Percentiles rank a stretch among this genome's conserved stretches.
Conservation (phyloP, 2,329 filamentous ascomycete species). For the Penicillium sp. region DNA sequence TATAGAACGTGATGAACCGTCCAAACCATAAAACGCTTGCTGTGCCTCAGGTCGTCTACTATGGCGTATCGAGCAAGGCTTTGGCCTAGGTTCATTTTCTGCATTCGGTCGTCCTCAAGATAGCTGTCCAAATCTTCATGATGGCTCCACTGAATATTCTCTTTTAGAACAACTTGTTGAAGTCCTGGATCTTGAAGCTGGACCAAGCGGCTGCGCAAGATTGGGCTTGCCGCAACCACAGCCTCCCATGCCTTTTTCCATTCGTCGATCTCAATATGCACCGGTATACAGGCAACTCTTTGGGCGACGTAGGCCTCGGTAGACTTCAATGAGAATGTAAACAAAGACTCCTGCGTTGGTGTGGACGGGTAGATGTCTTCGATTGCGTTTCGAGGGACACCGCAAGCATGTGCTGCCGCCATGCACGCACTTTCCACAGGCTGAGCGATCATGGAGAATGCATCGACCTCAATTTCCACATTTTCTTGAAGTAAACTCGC, state of each 20-base stretch:
- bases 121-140: constrained; percentile 21
- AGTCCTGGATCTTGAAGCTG: constrained; percentile 31
- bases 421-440: constrained; percentile 26
- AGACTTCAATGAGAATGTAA: constrained; percentile 42
- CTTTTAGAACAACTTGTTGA: constrained; percentile 34
- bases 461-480: constrained; percentile 18
- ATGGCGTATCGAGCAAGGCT: constrained; percentile 34
- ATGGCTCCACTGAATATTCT: constrained; percentile 28
- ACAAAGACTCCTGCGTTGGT: constrained; percentile 38
- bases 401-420: constrained; percentile 36
- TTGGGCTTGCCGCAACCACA: constrained; percentile 36
- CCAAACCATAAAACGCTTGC: constrained; percentile 40
- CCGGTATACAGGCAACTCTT: constrained; percentile 35
- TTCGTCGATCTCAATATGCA: constrained; percentile 28
- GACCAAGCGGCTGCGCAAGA: constrained; percentile 44
- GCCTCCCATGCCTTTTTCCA: constrained; percentile 43
- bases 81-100: constrained; percentile 31
- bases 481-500: constrained; percentile 25
- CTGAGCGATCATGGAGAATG: constrained; percentile 32
- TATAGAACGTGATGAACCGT: constrained; percentile 49
- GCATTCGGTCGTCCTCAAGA: constrained; percentile 20
- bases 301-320: constrained; percentile 43
- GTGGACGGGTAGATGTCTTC: constrained; percentile 41
- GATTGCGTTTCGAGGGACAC: constrained; percentile 21
- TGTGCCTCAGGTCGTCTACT: constrained; percentile 18